These are phyloP conservation scores for Pseudozyma thailandica DNA, from an alignment of 1,284 basidiomycete genomes.

Conservation along the genomic window DNA sequence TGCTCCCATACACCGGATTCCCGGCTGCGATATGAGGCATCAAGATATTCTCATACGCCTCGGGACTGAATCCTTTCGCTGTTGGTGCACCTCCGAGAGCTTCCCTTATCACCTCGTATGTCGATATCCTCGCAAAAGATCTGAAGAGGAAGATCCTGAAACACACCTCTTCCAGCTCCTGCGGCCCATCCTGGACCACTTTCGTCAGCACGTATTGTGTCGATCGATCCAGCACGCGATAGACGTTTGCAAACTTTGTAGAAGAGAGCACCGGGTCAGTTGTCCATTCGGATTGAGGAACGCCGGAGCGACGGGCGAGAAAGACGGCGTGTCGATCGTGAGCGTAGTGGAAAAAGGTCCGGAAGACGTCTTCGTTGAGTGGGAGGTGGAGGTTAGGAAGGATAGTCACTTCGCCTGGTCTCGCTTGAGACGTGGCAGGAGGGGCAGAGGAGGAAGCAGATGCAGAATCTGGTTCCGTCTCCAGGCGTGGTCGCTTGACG, in stretches of 20 bases:
- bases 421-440: neutral
- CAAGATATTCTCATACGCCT: constrained; percentile 72
- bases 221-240: constrained; percentile 74
- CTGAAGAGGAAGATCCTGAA: constrained; percentile 76
- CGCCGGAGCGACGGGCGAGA: constrained; percentile 11
- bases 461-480: neutral
- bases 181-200: constrained; percentile 75
- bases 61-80: constrained; percentile 72
- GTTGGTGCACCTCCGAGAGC: constrained; percentile 72
- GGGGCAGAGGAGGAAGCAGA: neutral
- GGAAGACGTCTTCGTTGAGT: constrained; percentile 36
- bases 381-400: constrained; percentile 31
- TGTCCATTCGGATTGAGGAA: constrained; percentile 32
- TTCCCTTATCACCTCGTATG: constrained; percentile 73
- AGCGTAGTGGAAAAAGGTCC: constrained; percentile 34
- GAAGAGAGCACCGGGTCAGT: constrained; percentile 71
- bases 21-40: constrained; percentile 67
- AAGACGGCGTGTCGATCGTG: constrained; percentile 40
- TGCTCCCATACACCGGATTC: constrained; percentile 73
- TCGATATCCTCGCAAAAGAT: constrained; percentile 74
- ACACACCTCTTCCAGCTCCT: constrained; percentile 72
- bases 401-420: constrained; percentile 31
- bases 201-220: constrained; percentile 74
- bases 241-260: constrained; percentile 75
- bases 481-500: constrained; percentile 8